phyloP scores from a whole-genome alignment of 148 eudicot species.

The Camellia sinensis region DNA sequence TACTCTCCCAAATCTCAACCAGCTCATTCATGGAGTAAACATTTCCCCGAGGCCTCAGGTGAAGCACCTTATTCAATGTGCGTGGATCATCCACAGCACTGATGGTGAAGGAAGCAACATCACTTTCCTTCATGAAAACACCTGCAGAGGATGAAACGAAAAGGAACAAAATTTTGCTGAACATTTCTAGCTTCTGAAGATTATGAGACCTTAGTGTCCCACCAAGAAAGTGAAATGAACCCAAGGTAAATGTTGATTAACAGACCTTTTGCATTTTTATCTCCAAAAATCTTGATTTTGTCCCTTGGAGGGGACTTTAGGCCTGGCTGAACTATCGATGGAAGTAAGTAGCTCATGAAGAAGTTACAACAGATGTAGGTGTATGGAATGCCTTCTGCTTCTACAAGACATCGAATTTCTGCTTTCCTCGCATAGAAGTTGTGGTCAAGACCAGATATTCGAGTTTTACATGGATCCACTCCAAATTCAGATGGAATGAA shows the following conservation, averaged over 20 bases:
- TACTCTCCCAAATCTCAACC: slow-evolving; percentile 68
- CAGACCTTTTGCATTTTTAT: slow-evolving; percentile 75
- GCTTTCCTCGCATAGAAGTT: slow-evolving; percentile 54
- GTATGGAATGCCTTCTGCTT: slow-evolving; percentile 70
- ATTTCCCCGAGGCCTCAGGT: slow-evolving; percentile 78
- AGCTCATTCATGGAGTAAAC: slow-evolving; percentile 71
- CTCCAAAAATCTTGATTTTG: slow-evolving; percentile 64
- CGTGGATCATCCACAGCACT: slow-evolving; percentile 78
- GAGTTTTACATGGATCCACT: slow-evolving; percentile 54
- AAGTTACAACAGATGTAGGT: slow-evolving; percentile 76
- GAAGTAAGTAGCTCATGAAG: slow-evolving; percentile 69
- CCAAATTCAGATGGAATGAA: slow-evolving; percentile 90
- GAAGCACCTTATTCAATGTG: slow-evolving; percentile 62
- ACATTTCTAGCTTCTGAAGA: neutral
- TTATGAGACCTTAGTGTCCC: neutral
- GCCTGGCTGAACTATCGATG: slow-evolving; percentile 81
- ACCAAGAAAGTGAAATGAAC: neutral
- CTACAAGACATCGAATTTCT: slow-evolving; percentile 70
- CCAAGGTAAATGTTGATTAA: neutral
- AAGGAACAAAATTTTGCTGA: neutral
- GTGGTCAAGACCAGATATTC: slow-evolving; percentile 42
- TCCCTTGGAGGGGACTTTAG: slow-evolving; percentile 71
- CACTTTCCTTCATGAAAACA: slow-evolving; percentile 71
- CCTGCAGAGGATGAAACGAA: slow-evolving; percentile 26
- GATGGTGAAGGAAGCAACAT: slow-evolving; percentile 83